A percentile compares a stretch with the other conserved stretches of the same genome.
Conservation (phyloP, 352 stramenopile species). For the Synura sp. region DNA sequence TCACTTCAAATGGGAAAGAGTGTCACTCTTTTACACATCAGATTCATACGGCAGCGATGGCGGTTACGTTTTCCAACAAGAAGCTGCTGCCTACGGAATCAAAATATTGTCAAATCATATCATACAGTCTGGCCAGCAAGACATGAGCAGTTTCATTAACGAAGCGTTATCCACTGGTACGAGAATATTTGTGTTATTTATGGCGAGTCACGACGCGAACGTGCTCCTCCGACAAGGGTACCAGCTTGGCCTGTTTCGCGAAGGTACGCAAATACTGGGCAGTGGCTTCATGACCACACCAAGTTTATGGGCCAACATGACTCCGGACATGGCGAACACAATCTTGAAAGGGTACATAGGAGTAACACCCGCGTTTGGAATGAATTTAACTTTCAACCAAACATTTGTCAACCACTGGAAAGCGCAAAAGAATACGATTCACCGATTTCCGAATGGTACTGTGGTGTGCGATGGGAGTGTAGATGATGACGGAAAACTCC, state of each 20-base stretch:
- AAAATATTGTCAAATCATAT: neutral
- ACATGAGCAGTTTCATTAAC: neutral
- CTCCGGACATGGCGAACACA: neutral
- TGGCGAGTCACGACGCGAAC: neutral
- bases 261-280: neutral
- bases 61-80: neutral
- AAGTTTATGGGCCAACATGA: neutral
- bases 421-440: neutral
- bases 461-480: neutral
- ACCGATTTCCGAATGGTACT: neutral
- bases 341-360: neutral
- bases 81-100: neutral
- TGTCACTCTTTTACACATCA: neutral
- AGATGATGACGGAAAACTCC: neutral
- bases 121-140: neutral
- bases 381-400: neutral
- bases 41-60: neutral
- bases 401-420: neutral
- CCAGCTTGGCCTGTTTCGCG: neutral
- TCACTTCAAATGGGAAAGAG: neutral
- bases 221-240: neutral
- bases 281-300: neutral
- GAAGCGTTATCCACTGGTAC: neutral
- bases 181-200: neutral
- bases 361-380: too few relatives aligned